Evolutionary conservation across 805 yeast species (phyloP).

Genomic region (Yarrowia keelungensis): DNA sequence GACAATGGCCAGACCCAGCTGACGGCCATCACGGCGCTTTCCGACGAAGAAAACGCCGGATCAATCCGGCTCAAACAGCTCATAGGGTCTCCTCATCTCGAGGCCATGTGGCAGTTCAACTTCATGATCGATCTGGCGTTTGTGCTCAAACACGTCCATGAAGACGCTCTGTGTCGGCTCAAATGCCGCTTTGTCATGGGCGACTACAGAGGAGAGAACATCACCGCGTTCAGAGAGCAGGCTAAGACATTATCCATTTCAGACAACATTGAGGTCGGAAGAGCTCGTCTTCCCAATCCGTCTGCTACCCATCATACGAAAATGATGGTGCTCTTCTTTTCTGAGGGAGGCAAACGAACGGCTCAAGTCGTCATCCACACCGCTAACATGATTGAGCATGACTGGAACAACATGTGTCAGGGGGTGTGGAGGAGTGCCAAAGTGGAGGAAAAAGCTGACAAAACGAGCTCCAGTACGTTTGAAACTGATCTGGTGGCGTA

Average conservation of each 20-base stretch:
- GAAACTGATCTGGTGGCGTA: constrained; percentile 46
- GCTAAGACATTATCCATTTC: not conserved
- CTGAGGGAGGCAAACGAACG: constrained; percentile 13
- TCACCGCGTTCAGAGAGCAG: not conserved
- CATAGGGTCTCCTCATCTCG: constrained; percentile 43
- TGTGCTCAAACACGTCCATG: constrained; percentile 44
- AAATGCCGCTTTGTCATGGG: constrained; percentile 42
- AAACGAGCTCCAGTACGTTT: constrained; percentile 40
- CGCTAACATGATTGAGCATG: constrained; percentile 48
- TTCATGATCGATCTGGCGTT: constrained; percentile 46
- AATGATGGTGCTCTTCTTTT: constrained; percentile 47
- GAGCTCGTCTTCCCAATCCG: constrained; percentile 41
- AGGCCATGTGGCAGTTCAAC: constrained; percentile 49
- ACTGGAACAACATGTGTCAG: constrained; percentile 49
- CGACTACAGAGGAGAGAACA: constrained; percentile 43
- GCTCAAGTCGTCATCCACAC: constrained; percentile 48
- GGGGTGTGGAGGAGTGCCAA: constrained; percentile 46
- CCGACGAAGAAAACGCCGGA: constrained; percentile 40
- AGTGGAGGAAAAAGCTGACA: constrained; percentile 1
- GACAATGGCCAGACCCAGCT: not conserved
- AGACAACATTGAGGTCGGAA: constrained; percentile 43
- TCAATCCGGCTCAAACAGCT: constrained; percentile 43
- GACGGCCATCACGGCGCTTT: not conserved
- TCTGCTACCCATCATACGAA: constrained; percentile 50
- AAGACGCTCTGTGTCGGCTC: constrained; percentile 38